These are phyloP conservation scores for Vanilla planifolia DNA, from an alignment of 106 monocot genomes.

Conservation along the genomic window DNA sequence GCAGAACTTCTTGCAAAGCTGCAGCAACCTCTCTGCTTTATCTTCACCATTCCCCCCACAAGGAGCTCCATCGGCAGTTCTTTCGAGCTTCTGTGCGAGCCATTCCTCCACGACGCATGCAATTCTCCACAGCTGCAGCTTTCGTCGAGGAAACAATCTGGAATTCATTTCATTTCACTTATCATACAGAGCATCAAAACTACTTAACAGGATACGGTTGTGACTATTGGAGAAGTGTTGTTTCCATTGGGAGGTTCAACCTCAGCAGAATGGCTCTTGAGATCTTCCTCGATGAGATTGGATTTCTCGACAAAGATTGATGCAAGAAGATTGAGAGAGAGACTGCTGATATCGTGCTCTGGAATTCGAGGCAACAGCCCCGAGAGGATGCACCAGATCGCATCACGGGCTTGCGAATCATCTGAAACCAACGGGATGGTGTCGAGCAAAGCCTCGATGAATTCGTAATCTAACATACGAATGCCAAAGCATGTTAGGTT, in stretches of 20 bases:
- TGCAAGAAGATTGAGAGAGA: slow-evolving; percentile 24
- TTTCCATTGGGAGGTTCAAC: neutral
- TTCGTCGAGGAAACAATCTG: slow-evolving; percentile 11
- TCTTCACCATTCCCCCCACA: slow-evolving; percentile 1
- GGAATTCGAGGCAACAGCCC: slow-evolving; percentile 37
- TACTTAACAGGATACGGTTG: slow-evolving; percentile 58
- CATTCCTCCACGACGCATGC: slow-evolving; percentile 38
- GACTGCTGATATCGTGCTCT: slow-evolving; percentile 11
- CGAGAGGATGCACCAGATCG: slow-evolving; percentile 67
- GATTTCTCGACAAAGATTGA: slow-evolving; percentile 38
- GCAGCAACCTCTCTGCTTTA: slow-evolving; percentile 29
- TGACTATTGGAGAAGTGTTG: slow-evolving; percentile 12
- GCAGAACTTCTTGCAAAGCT: slow-evolving; percentile 23
- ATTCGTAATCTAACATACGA: slow-evolving; percentile 39
- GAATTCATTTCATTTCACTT: too few species aligned
- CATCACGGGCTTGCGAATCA: slow-evolving; percentile 54
- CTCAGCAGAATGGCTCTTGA: slow-evolving; percentile 30
- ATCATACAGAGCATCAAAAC: neutral
- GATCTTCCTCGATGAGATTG: slow-evolving; percentile 49
- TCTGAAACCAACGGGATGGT: slow-evolving; percentile 60
- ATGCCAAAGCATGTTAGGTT: neutral
- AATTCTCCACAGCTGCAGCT: slow-evolving; percentile 48
- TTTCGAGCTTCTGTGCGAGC: slow-evolving; percentile 5
- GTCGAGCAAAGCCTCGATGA: slow-evolving; percentile 63
- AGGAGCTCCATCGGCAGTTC: neutral